Conservation (phyloP, 2,329 filamentous ascomycete genomes). For the Calonectria henricotiae region DNA sequence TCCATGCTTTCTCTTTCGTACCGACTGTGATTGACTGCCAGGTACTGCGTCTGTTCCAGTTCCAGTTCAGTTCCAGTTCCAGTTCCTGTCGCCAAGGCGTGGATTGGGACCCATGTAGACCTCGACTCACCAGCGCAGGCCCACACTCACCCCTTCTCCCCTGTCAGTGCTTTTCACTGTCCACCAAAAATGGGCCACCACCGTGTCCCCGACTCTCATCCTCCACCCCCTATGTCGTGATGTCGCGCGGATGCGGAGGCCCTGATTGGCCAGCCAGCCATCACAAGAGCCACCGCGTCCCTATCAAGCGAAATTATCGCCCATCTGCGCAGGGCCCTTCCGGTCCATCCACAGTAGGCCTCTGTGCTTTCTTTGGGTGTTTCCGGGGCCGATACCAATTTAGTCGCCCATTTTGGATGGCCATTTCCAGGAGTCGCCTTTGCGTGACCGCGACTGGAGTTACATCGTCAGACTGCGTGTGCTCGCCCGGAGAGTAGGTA, state of each 20-base stretch:
- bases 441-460: conserved; percentile 19
- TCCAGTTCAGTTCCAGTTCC: conserved; percentile 32
- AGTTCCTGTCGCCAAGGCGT: conserved; percentile 32
- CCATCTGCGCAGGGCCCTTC: conserved; percentile 48
- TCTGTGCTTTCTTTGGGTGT: conserved; percentile 32
- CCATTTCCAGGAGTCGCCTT: conserved; percentile 16
- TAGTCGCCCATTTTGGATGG: conserved; percentile 31
- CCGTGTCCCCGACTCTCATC: conserved; percentile 6
- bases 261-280: conserved; percentile 47
- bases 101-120: conserved; percentile 25
- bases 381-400: conserved; percentile 33
- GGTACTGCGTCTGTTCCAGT: conserved; percentile 23
- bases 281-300: conserved; percentile 41
- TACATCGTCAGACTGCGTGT: conserved; percentile 25
- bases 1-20: conserved; percentile 18
- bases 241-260: conserved; percentile 44
- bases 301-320: conserved; percentile 54
- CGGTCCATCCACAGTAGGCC: conserved; percentile 22
- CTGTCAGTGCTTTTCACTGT: conserved; percentile 25
- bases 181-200: conserved; percentile 30
- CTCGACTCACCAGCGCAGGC: conserved; percentile 1
- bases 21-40: conserved; percentile 33
- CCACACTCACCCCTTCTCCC: conserved; percentile 14
- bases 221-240: conserved; percentile 43
- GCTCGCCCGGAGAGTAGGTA: conserved; percentile 28